Evolutionary conservation across 805 yeast species (phyloP), one percentile per base, ranked within the genome.

Genomic region (Clavispora asparagi): DNA sequence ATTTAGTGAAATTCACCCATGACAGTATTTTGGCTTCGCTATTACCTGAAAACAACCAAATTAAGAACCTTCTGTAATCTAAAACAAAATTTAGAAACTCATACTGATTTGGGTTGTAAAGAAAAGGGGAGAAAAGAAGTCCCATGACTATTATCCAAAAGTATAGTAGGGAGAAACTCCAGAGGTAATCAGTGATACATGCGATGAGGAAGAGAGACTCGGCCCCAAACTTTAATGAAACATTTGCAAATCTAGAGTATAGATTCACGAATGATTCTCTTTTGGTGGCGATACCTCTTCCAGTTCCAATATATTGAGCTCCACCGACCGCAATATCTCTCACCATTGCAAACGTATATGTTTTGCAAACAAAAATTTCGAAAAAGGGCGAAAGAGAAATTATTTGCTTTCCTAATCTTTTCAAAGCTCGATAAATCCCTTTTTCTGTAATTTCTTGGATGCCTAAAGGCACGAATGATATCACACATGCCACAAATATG

Each of bases 101-200:
- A 68, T 91, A 94, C 75, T 94, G 98, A 72, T 92, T 97, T 41
- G 99, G 99, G 72, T 94, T 94, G 81, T 89, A 94, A 50, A 94
- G 63, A 67, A 92, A 90, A 60, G 99, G 99, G 41, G 98, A 85
- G 57, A 89, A 81, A 71, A 89, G 78, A 71, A 94, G 77, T 3
- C 98, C 87, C 41, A 90, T 76, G 57, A 90, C 74, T 16, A 96
- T 85, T 49, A 94, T 85, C 97, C 98, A 94, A 81, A 94, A 94
- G 97, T 97, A 94, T 53, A 92, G 69, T 58, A 94, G 75, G 38
- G 97, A 87, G 23, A 96, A 85, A 70, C 88, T 95, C 98, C 98
- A 86, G 60, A 81, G 82, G 27, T 90, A 77, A 57, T 82, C 81
- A 16, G 54, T 44, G 17, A 54, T 42, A 41, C 45, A 54, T 5